Evolutionary conservation across 345 rosid species (phyloP).

Genomic region (Corchorus olitorius): DNA sequence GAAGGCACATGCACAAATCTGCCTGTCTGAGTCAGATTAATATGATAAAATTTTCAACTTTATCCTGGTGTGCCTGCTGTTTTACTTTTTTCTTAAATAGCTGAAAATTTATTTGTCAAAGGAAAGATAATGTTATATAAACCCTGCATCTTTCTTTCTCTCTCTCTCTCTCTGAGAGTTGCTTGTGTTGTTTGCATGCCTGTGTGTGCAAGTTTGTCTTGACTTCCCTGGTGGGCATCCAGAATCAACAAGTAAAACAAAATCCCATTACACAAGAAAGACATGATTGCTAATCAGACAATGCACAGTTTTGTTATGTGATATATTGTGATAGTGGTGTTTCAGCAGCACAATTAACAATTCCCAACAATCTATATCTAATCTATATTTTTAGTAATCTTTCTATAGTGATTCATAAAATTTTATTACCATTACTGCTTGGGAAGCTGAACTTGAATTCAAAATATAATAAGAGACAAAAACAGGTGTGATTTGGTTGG

Average conservation of each 20-base stretch:
- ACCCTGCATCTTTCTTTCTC: not conserved
- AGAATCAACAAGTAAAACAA: conserved; percentile 18
- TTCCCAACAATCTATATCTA: not conserved
- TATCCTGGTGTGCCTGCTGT: not conserved
- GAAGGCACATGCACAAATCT: conserved; percentile 18
- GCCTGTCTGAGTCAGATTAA: conserved; percentile 5
- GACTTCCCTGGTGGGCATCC: conserved; percentile 19
- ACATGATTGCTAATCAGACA: not conserved
- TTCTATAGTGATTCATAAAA: not conserved
- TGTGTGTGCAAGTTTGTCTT: conserved; percentile 20
- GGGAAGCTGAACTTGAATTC: not conserved
- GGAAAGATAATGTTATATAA: not conserved
- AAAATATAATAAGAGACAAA: not conserved
- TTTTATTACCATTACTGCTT: not conserved
- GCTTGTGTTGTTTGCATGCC: conserved; percentile 19
- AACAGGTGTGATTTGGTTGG: not conserved
- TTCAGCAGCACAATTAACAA: conserved; percentile 9
- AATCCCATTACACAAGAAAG: conserved; percentile 14
- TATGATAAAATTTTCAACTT: not conserved
- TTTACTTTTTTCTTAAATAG: not conserved
- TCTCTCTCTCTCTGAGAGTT: not conserved
- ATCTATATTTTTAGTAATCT: not conserved
- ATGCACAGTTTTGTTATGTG: not conserved
- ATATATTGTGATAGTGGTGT: conserved; percentile 2
- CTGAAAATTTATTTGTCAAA: not conserved